A percentile compares a stretch with the other conserved stretches of the same genome.
phyloP scores from a whole-genome alignment of 2,329 filamentous ascomycete species.

The Dothiorella sarmentorum region DNA sequence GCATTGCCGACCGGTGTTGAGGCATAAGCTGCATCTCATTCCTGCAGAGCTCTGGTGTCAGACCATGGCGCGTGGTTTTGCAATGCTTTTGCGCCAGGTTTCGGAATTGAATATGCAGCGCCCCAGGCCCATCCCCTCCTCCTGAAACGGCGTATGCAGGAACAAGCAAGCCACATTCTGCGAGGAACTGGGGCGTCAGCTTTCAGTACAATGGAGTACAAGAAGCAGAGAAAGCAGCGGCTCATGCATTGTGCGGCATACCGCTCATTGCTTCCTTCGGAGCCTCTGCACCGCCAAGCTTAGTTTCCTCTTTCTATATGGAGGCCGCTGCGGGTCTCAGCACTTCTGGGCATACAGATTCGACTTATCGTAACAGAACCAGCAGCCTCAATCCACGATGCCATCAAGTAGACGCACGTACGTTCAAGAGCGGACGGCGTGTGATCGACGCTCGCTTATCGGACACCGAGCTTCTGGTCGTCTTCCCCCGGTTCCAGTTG shows the following conservation, averaged over 20 bases:
- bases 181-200: slow-evolving; percentile 2
- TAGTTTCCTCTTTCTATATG: not conserved
- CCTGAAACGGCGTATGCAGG: slow-evolving; percentile 15
- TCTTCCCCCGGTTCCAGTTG: not conserved
- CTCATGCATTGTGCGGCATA: not conserved
- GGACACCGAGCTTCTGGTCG: not conserved
- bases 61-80: slow-evolving; percentile 8
- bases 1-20: not conserved
- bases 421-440: not conserved
- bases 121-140: not conserved
- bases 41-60: not conserved
- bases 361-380: not conserved
- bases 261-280: not conserved
- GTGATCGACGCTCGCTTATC: slow-evolving; percentile 8
- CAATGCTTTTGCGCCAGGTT: slow-evolving; percentile 11
- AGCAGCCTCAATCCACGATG: not conserved
- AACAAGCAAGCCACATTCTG: slow-evolving; percentile 13
- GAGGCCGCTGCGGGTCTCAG: not conserved
- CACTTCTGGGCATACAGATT: not conserved
- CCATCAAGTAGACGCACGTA: not conserved
- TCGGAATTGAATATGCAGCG: slow-evolving; percentile 2
- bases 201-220: slow-evolving; percentile 8
- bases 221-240: not conserved
- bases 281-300: not conserved
- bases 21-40: not conserved